These are phyloP conservation scores for Paramecium octaurelia DNA, from an alignment of 73 alveolate species.

Conservation along the genomic window DNA sequence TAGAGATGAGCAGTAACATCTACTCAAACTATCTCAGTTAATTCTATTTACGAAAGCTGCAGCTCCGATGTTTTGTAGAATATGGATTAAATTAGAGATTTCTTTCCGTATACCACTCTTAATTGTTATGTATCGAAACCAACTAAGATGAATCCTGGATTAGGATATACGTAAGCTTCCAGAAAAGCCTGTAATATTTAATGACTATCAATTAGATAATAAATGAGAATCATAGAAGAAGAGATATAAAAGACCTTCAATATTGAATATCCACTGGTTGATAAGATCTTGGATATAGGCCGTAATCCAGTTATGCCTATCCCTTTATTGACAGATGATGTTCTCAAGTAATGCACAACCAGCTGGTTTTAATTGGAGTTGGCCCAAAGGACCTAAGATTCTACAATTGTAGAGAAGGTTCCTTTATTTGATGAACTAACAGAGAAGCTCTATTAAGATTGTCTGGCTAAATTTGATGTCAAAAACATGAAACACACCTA, in stretches of 20 bases:
- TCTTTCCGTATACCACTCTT: neutral
- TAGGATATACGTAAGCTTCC: neutral
- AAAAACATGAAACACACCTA: neutral
- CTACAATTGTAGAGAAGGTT: neutral
- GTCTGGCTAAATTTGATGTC: neutral
- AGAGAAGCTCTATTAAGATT: neutral
- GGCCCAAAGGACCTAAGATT: neutral
- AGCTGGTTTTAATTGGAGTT: conserved; percentile 7
- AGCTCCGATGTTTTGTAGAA: conserved; percentile 9
- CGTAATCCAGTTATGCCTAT: neutral
- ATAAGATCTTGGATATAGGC: neutral
- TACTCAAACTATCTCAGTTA: neutral
- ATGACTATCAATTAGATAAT: neutral
- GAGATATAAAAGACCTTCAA: neutral
- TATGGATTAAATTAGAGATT: conserved; percentile 25
- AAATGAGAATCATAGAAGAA: neutral
- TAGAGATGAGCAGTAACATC: conserved; percentile 10
- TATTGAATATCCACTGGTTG: neutral
- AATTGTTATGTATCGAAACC: neutral
- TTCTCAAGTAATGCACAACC: neutral
- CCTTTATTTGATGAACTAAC: neutral
- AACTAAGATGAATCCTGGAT: conserved; percentile 30
- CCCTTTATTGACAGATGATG: neutral
- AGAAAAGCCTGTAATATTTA: neutral
- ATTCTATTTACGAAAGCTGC: neutral